phyloP scores from a whole-genome alignment of 495 filamentous ascomycete genomes.

The Aspergillus cavernicola region DNA sequence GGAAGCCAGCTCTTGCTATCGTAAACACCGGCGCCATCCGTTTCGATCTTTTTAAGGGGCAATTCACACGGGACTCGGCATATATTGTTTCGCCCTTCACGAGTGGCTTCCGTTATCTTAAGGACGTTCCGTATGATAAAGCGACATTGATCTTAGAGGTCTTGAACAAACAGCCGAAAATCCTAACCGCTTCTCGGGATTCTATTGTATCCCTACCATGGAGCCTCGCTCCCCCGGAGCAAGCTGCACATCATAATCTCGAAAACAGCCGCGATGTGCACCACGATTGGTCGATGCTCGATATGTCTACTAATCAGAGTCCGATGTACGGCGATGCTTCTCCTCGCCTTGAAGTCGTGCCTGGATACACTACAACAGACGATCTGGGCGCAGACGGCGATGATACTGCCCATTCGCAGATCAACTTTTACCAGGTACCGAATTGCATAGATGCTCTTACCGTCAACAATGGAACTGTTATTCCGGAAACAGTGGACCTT shows the following conservation, averaged over 20 bases:
- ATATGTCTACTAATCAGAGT: conserved; percentile 17
- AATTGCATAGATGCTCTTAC: conserved; percentile 74
- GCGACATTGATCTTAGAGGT: conserved; percentile 67
- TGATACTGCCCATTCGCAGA: conserved; percentile 75
- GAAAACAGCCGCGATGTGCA: background rate
- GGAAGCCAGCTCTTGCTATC: conserved; percentile 63
- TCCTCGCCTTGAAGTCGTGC: conserved; percentile 43
- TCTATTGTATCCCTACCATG: conserved; percentile 10
- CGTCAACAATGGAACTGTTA: conserved; percentile 39
- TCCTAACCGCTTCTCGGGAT: conserved; percentile 36
- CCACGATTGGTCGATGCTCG: background rate
- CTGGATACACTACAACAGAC: conserved; percentile 87
- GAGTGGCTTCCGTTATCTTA: conserved; percentile 71
- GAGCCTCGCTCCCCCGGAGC: conserved; percentile 39
- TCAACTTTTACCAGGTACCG: conserved; percentile 72
- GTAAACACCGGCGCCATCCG: conserved; percentile 87
- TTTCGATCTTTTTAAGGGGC: conserved; percentile 91
- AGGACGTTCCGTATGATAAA: conserved; percentile 70
- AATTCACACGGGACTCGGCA: conserved; percentile 80
- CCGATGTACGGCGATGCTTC: conserved; percentile 21
- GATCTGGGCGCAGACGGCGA: conserved; percentile 85
- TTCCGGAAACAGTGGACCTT: conserved; percentile 72
- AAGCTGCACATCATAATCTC: conserved; percentile 20
- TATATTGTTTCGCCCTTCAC: conserved; percentile 88
- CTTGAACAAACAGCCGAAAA: conserved; percentile 66